A percentile compares a stretch with the other conserved stretches of the same genome.
These are phyloP conservation scores for Sequoia sempervirens DNA, from an alignment of 75 land plant species.

Conservation along the genomic window DNA sequence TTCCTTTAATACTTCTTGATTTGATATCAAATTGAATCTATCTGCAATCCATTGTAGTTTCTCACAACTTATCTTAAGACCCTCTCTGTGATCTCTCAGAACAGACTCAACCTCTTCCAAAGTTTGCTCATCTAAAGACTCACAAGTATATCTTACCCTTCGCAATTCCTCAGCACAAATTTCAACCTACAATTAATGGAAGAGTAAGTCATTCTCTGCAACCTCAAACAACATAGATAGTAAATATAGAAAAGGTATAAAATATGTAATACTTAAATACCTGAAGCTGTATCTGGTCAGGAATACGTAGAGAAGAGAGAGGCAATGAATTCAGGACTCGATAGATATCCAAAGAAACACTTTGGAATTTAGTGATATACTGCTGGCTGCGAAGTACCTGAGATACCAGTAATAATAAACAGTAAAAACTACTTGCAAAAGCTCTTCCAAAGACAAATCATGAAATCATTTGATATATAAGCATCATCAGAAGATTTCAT, in stretches of 20 bases:
- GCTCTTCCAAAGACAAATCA: background rate
- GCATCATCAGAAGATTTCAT: background rate
- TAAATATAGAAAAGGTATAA: slow-evolving; percentile 1
- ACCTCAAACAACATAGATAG: background rate
- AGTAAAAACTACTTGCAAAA: background rate
- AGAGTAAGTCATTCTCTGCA: background rate
- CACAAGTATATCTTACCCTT: slow-evolving; percentile 4
- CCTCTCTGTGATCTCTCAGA: slow-evolving; percentile 12
- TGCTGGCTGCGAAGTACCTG: slow-evolving; percentile 9
- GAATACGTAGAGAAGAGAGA: background rate
- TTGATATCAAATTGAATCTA: slow-evolving; percentile 20
- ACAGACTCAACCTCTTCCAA: slow-evolving; percentile 18
- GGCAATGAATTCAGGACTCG: background rate
- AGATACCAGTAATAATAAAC: background rate
- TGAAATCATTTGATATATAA: background rate
- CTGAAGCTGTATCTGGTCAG: slow-evolving; percentile 2
- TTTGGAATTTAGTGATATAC: background rate
- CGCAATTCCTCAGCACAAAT: slow-evolving; percentile 6
- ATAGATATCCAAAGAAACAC: slow-evolving; percentile 3
- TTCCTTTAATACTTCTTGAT: slow-evolving; percentile 20
- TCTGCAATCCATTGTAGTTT: slow-evolving; percentile 22
- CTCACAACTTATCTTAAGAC: slow-evolving; percentile 14
- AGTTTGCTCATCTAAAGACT: slow-evolving; percentile 13
- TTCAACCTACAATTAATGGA: slow-evolving; percentile 4
- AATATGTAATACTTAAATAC: background rate